Evolutionary conservation across 2,329 filamentous ascomycete genomes (phyloP), one percentile per base, ranked within the genome.

Genomic region (Diaporthe nobilis): DNA sequence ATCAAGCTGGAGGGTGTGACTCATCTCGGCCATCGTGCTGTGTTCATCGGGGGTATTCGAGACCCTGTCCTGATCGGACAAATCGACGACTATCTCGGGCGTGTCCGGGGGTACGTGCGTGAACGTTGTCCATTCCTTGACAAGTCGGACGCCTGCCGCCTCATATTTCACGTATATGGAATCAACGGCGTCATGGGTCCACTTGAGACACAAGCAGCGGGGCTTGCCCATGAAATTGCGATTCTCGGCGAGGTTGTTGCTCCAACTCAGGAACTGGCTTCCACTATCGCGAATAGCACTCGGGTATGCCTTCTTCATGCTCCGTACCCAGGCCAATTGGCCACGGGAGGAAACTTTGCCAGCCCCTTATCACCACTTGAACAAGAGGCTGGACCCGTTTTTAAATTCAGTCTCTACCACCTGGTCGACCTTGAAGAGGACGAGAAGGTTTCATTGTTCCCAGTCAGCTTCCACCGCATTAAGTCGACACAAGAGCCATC

Each of bases 401-500:
- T 67, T 12, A 51, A 67, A 37, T 67, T 67, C 22, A 67, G 44
- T 31, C 28, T 67, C 6, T 67, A 67, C 15, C 63, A 67, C n/a
- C 20, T 51, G 5, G 44, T 67, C 8, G 63, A 67, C 44, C 44
- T 67, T 28, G 42, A 67, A 31, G 25, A 67, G 47, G 44, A 31
- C 28, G 44, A 67, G 42, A 25, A 67, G 31, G 42, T 31, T n/a
- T 67, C 63, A 10, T 28, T 51, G 17, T 67, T 67, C 12, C 63
- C 42, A 49, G 28, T 67, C 63, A 44, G 58, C 58, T 63, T 63
- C n/a, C 37, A 42, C 13, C 44, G 22, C 3, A 20, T 44, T 25
- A 8, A 28, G n/a, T 44, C 58, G 8, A 44, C 39, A 17, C 37
- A 28, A 10, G 58, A 28, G n/a, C 37, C 58, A 42, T 22, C 12